Evolutionary conservation across 2,329 filamentous ascomycete genomes (phyloP).

Genomic region (Xylaria arbuscula): DNA sequence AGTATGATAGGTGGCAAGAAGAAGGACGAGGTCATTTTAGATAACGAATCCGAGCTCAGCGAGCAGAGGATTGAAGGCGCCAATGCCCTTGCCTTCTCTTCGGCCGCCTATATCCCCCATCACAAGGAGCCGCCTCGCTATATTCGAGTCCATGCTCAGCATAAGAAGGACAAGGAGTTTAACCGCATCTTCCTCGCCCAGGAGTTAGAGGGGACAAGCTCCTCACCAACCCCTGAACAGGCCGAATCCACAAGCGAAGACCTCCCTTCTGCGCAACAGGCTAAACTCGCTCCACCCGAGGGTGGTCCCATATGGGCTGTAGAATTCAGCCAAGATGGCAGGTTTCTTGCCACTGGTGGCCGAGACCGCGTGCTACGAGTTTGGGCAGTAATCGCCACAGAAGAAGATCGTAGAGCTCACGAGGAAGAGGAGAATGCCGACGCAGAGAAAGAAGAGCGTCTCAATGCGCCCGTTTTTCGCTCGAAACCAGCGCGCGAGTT

Average conservation of each 20-base stretch:
- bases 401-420: slow-evolving; percentile 79
- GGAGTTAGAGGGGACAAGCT: slow-evolving; percentile 76
- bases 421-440: slow-evolving; percentile 71
- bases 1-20: slow-evolving; percentile 84
- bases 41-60: slow-evolving; percentile 76
- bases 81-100: slow-evolving; percentile 84
- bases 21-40: slow-evolving; percentile 65
- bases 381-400: slow-evolving; percentile 86
- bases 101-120: slow-evolving; percentile 84
- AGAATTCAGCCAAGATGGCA: slow-evolving; percentile 92
- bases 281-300: slow-evolving; percentile 54
- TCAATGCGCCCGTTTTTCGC: slow-evolving; percentile 92
- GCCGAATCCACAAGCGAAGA: slow-evolving; percentile 41
- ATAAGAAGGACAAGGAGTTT: slow-evolving; percentile 86
- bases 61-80: slow-evolving; percentile 79
- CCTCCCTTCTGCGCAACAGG: slow-evolving; percentile 47
- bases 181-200: slow-evolving; percentile 91
- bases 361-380: slow-evolving; percentile 87
- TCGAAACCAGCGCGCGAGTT: slow-evolving; percentile 83
- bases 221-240: slow-evolving; percentile 47
- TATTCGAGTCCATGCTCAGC: slow-evolving; percentile 83
- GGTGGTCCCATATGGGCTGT: slow-evolving; percentile 87
- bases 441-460: slow-evolving; percentile 66
- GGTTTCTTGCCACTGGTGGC: slow-evolving; percentile 90
- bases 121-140: slow-evolving; percentile 92